Conservation (phyloP, 2,329 filamentous ascomycete genomes). For the Xylariales sp. region DNA sequence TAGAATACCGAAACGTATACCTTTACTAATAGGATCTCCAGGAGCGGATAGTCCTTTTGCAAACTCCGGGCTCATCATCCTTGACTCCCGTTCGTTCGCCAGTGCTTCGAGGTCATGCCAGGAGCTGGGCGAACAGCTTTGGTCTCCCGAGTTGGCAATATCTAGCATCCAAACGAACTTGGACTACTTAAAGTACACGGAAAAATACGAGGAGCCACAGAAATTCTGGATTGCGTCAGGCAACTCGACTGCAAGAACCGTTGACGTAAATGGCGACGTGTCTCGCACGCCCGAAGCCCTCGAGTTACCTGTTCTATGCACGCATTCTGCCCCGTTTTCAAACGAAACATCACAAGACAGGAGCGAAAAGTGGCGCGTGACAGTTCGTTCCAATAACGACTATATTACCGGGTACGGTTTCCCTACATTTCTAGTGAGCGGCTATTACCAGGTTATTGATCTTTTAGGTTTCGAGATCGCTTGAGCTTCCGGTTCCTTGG, state of each 20-base stretch:
- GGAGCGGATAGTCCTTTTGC: slow-evolving; percentile 50
- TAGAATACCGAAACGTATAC: background rate
- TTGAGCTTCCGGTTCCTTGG: slow-evolving; percentile 62
- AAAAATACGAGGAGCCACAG: slow-evolving; percentile 41
- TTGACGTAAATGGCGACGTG: slow-evolving; percentile 47
- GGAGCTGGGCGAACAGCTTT: slow-evolving; percentile 56
- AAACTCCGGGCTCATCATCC: slow-evolving; percentile 52
- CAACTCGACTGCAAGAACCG: slow-evolving; percentile 39
- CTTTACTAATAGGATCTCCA: slow-evolving; percentile 35
- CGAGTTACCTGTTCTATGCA: slow-evolving; percentile 55
- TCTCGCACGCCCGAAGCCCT: slow-evolving; percentile 32
- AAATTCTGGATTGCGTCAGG: slow-evolving; percentile 54
- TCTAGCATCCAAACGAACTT: slow-evolving; percentile 50
- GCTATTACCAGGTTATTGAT: slow-evolving; percentile 5
- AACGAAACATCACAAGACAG: slow-evolving; percentile 50
- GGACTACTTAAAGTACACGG: slow-evolving; percentile 53
- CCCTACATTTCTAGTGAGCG: background rate
- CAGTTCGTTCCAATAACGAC: slow-evolving; percentile 54
- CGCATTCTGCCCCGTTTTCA: slow-evolving; percentile 57
- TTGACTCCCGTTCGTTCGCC: slow-evolving; percentile 46
- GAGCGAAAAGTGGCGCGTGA: slow-evolving; percentile 52
- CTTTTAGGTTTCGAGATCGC: slow-evolving; percentile 43
- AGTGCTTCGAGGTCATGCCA: slow-evolving; percentile 50
- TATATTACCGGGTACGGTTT: slow-evolving; percentile 50
- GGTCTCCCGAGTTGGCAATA: slow-evolving; percentile 47